Evolutionary conservation across 73 alveolate genomes (phyloP).

Genomic region (Blepharisma japonicum): DNA sequence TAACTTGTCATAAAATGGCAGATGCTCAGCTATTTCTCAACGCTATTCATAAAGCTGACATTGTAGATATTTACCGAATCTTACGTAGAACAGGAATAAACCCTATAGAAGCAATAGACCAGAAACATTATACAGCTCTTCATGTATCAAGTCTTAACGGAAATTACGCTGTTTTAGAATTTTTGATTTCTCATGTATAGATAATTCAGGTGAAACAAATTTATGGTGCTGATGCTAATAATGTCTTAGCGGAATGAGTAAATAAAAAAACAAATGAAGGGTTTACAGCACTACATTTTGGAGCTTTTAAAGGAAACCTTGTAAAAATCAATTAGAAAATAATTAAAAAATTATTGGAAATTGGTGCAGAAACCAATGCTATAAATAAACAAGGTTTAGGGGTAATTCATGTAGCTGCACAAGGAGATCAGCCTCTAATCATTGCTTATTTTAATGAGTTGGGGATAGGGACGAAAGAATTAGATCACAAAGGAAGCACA

Average conservation of each 20-base stretch:
- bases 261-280: constrained; percentile 83
- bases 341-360: constrained; percentile 43
- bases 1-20: background rate
- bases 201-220: constrained; percentile 27
- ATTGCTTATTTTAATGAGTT: constrained; percentile 56
- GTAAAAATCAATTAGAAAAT: constrained; percentile 25
- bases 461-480: constrained; percentile 52
- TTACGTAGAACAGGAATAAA: background rate
- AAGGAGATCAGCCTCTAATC: constrained; percentile 85
- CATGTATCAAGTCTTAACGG: constrained; percentile 20
- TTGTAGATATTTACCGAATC: constrained; percentile 10
- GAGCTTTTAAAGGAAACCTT: constrained; percentile 86
- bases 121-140: constrained; percentile 9
- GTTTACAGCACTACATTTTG: constrained; percentile 89
- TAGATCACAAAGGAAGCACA: constrained; percentile 74
- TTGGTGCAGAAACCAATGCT: constrained; percentile 56
- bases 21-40: constrained; percentile 15
- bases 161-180: background rate
- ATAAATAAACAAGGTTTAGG: constrained; percentile 55
- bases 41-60: constrained; percentile 22
- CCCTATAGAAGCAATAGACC: background rate
- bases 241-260: constrained; percentile 60
- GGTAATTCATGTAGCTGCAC: constrained; percentile 87
- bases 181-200: constrained; percentile 1
- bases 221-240: constrained; percentile 30